Conservation (phyloP, 208 protist species). For the Entamoeba moshkovskii region DNA sequence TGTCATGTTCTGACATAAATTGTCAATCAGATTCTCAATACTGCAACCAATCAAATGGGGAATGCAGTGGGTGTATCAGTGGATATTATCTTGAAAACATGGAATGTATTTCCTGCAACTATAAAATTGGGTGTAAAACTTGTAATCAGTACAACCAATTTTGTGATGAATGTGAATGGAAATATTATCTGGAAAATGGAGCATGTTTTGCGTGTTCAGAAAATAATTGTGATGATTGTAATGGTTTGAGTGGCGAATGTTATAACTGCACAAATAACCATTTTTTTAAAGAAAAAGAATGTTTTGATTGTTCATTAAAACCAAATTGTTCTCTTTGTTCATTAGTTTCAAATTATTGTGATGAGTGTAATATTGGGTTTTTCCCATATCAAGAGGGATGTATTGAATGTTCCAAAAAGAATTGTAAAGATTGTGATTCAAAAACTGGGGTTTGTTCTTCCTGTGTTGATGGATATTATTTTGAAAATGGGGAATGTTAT, state of each 20-base stretch:
- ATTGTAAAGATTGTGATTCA: background rate
- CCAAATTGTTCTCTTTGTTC: background rate
- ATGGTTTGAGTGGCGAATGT: background rate
- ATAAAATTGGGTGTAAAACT: background rate
- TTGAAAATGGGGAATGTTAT: background rate
- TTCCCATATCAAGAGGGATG: background rate
- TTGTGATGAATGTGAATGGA: background rate
- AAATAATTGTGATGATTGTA: background rate
- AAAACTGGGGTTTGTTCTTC: background rate
- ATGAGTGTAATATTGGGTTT: background rate
- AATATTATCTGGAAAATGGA: background rate
- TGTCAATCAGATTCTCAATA: background rate
- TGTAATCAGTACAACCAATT: background rate
- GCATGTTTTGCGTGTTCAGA: background rate
- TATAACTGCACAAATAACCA: background rate
- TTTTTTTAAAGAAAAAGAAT: background rate
- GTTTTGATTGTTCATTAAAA: background rate
- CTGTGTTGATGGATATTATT: background rate
- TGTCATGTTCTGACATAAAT: background rate
- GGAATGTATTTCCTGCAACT: background rate
- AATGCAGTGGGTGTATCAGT: background rate
- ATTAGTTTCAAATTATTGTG: background rate
- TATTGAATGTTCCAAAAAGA: background rate
- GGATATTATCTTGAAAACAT: background rate
- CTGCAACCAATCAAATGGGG: background rate